Evolutionary conservation across 257 asterid genomes (phyloP), one percentile per base, ranked within the genome.

Genomic region (Solanum piurae): DNA sequence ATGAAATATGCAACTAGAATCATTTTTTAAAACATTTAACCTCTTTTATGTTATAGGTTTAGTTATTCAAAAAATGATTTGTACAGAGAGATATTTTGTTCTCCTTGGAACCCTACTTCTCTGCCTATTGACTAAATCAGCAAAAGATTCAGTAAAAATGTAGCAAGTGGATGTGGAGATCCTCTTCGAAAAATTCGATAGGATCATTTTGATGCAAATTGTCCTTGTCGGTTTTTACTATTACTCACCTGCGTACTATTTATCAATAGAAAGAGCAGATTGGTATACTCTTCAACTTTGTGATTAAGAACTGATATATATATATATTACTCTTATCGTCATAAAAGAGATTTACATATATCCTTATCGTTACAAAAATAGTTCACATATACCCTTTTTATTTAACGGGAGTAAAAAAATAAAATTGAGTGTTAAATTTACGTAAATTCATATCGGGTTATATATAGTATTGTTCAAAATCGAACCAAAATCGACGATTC

Each of bases 51-150:
- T 66, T 66, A 31, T 71, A 33, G n/a, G 38, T 71, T 71, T 71
- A 5, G 1, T 33, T 71, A 18, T 71, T 31, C n/a, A 31, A 16
- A 71, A 49, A 71, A 71, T 31, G 34, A 69, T 13, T 14, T 1
- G 38, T 2, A 29, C 38, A 69, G 5, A 69, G 76, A 69, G 76
- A 69, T 52, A 52, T 69, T 68, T 69, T 29, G 36, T 27, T 12
- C 27, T 11, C 80, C 18, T 73, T 12, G 89, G 12, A 31, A 87
- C 90, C 90, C 58, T 86, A 29, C 71, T 84, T 68, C 86, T 71
- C 62, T 83, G 66, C 71, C 74, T 80, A 46, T 38, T 66, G 87
- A 42, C 64, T 79, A 16, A 80, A 29, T 46, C 29, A 25, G 8
- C 40, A 80, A 44, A 79, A 14, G 66, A 12, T 44, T 77, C 36